A percentile compares a stretch with the other conserved stretches of the same genome.
phyloP scores from a whole-genome alignment of 768 basidiomycete genomes.

The Pluteus cervinus region DNA sequence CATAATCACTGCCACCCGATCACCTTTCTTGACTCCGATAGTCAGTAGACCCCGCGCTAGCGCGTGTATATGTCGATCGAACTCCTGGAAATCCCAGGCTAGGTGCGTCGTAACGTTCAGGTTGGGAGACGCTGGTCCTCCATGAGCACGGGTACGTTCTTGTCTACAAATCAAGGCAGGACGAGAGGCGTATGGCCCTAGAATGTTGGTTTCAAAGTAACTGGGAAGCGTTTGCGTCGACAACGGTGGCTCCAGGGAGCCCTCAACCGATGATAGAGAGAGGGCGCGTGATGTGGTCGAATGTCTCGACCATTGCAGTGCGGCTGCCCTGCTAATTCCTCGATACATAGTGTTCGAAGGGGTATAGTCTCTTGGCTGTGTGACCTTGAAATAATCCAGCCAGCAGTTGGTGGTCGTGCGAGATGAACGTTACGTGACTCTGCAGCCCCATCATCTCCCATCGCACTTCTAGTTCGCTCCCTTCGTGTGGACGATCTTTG shows the following conservation, averaged over 20 bases:
- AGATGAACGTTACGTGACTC: too few species aligned
- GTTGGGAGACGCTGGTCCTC: slow-evolving; percentile 53
- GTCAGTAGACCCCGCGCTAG: slow-evolving; percentile 63
- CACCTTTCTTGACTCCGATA: slow-evolving; percentile 69
- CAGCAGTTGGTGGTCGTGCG: too few species aligned
- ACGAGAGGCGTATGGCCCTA: slow-evolving; percentile 38
- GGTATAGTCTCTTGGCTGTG: too few species aligned
- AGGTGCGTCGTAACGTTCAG: slow-evolving; percentile 44
- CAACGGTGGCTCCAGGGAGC: slow-evolving; percentile 50
- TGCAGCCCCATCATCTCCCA: too few species aligned
- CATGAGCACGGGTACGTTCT: slow-evolving; percentile 52
- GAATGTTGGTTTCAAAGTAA: slow-evolving; percentile 56
- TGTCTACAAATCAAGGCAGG: slow-evolving; percentile 63
- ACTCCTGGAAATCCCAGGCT: slow-evolving; percentile 70
- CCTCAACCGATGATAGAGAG: slow-evolving; percentile 50
- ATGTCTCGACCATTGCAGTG: too few species aligned
- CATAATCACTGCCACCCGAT: slow-evolving; percentile 77
- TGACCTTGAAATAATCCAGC: too few species aligned
- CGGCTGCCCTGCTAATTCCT: too few species aligned
- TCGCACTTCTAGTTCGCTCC: too few species aligned
- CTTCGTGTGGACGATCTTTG: too few species aligned
- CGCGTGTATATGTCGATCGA: slow-evolving; percentile 59
- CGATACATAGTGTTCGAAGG: too few species aligned
- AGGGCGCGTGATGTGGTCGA: too few species aligned
- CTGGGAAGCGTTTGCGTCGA: slow-evolving; percentile 47